Percentiles rank a stretch among this genome's conserved stretches.
These are phyloP conservation scores for Chenopodium berlandieri DNA, from an alignment of 148 eudicot species.

Conservation along the genomic window DNA sequence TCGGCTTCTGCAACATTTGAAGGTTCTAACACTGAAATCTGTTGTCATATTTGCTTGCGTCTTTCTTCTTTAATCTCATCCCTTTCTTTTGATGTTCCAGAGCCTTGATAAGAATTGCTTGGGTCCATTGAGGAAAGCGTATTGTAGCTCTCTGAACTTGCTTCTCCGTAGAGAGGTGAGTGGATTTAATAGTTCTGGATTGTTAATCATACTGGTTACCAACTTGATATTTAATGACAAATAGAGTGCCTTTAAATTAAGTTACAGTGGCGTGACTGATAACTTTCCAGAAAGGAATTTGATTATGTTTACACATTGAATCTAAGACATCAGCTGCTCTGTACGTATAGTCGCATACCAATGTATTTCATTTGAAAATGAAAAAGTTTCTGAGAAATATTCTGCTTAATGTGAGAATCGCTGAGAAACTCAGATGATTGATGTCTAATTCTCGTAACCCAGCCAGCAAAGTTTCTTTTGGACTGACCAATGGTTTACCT, in stretches of 20 bases:
- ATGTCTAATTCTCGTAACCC: background rate
- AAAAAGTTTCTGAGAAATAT: background rate
- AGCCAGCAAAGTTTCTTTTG: background rate
- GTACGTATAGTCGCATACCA: background rate
- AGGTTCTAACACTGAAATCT: constrained; percentile 41
- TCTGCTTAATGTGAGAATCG: background rate
- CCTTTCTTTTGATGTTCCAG: constrained; percentile 39
- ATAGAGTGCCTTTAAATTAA: background rate
- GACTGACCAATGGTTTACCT: background rate
- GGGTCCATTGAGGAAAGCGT: constrained; percentile 85
- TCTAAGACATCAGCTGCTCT: constrained; percentile 3
- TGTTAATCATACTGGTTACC: background rate
- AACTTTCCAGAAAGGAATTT: background rate
- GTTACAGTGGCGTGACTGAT: background rate
- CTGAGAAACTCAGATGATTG: background rate
- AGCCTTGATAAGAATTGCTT: constrained; percentile 78
- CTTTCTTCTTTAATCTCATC: constrained; percentile 2
- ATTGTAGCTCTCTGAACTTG: constrained; percentile 86
- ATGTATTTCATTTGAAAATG: background rate
- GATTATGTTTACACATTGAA: background rate
- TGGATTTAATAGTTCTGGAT: constrained; percentile 10
- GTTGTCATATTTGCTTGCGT: background rate
- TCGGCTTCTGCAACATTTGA: constrained; percentile 90
- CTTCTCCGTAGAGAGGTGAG: constrained; percentile 92
- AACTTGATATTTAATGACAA: background rate